phyloP scores from a whole-genome alignment of 371 early-diverging fungal genomes.

The Mortierella sp. region DNA sequence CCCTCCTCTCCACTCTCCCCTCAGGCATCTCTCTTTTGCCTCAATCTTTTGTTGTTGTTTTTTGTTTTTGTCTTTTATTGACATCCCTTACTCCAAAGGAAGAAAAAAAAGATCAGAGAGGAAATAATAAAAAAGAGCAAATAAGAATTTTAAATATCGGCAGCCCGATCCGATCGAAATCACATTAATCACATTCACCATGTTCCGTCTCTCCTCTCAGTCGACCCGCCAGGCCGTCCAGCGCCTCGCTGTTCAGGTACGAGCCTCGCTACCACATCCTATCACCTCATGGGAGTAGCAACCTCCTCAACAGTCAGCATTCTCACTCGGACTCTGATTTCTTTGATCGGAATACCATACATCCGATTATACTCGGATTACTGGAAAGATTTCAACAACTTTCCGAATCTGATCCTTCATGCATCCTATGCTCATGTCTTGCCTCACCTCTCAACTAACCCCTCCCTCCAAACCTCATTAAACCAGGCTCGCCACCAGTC shows the following conservation, averaged over 20 bases:
- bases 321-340: neutral
- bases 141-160: neutral
- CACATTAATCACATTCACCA: slow-evolving; percentile 15
- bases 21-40: neutral
- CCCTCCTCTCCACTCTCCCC: neutral
- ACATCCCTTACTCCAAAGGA: neutral
- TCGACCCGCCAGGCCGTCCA: slow-evolving; percentile 58
- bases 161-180: neutral
- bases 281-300: neutral
- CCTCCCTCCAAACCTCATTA: neutral
- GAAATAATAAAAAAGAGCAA: neutral
- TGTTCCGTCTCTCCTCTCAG: slow-evolving; percentile 57
- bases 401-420: slow-evolving; percentile 20
- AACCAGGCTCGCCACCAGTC: slow-evolving; percentile 47
- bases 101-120: slow-evolving; percentile 2
- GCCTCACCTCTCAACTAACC: neutral
- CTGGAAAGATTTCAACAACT: slow-evolving; percentile 8
- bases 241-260: slow-evolving; percentile 58
- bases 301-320: neutral
- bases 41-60: no score
- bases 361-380: neutral
- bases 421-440: neutral
- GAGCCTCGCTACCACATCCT: neutral
- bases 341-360: neutral
- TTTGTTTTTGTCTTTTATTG: neutral